Base-by-base conservation (phyloP, 176 grass and related monocot species). In the Canna indica region DNA sequence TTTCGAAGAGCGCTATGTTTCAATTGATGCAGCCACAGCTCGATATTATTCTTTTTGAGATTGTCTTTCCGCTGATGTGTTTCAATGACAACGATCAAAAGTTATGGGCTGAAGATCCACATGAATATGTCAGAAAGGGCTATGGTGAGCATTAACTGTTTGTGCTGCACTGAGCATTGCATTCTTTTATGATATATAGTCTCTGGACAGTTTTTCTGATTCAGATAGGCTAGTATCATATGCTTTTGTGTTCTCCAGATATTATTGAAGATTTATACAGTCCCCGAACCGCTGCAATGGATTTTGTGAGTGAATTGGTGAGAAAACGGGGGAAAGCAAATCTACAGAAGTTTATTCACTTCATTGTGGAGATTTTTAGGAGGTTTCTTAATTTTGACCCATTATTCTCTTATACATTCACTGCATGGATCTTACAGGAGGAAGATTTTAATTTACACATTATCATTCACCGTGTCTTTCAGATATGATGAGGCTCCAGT, bases 61-160 rank as follows among this genome's bases (percentile, higher is more conserved):
- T 96, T 75, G 84, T 90, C 64, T 96, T 96, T 68, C 93, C 88
- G 78, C 83, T 96, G 16, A 96, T 96, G 93, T 96, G 93, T 79
- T 96, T 91, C 79, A 96, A 85, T 67, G 88, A 96, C 59, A 89
- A 87, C n/a, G 93, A 96, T 71, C 83, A 90, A 73, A 89, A 78
- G 62, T 82, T 96, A 78, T 96, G 93, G 93, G 83, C 78, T 5
- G 93, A 96, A 79, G 93, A 96, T 71, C 93, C 93, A 87, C 93
- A 96, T 75, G 93, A 96, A 73, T 96, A 96, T 79, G 93, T 96
- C 77, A 80, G 93, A 17, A 96, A 96, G 80, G 88, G 93, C 22
- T 91, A 96, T 86, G 93, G 93, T 96, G 81, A 79, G 72, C 60
- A 68, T 82, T 31, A 41, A 48, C 33, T 39, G 48, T 31, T 33